Percentiles rank a stretch among this genome's conserved stretches.
Evolutionary conservation across 2,329 filamentous ascomycete species (phyloP).

Genomic region (Xylogone sp.): DNA sequence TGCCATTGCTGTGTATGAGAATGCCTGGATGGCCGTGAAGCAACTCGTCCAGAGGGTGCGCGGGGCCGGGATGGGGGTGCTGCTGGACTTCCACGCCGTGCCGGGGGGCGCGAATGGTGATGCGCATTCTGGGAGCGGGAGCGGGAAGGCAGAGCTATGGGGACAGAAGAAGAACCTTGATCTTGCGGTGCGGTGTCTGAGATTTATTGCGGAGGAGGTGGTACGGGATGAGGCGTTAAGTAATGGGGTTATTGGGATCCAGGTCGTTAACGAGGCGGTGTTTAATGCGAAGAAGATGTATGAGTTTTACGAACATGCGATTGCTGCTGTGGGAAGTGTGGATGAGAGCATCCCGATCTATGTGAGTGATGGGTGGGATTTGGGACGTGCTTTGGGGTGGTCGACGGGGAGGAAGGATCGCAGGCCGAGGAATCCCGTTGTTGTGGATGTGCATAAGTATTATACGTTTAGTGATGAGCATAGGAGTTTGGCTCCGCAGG

Average conservation of each 20-base stretch:
- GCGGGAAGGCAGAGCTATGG: constrained; percentile 49
- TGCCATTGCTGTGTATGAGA: constrained; percentile 42
- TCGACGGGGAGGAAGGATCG: constrained; percentile 28
- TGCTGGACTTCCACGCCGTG: constrained; percentile 56
- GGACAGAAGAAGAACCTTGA: constrained; percentile 36
- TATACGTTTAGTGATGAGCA: constrained; percentile 53
- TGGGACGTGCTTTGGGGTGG: constrained; percentile 42
- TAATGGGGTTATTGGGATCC: constrained; percentile 48
- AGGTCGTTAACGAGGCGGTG: constrained; percentile 53
- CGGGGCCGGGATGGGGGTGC: constrained; percentile 45
- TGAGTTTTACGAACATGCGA: constrained; percentile 50
- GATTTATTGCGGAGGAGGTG: constrained; percentile 47
- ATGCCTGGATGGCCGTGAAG: constrained; percentile 49
- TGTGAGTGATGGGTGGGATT: constrained; percentile 55
- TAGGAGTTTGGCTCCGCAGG: constrained; percentile 44
- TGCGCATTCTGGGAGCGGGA: constrained; percentile 52
- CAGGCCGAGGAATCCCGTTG: constrained; percentile 38
- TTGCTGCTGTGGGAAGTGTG: constrained; percentile 41
- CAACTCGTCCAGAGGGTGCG: constrained; percentile 41
- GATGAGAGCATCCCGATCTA: constrained; percentile 50
- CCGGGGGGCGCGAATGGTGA: constrained; percentile 54
- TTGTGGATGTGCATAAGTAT: constrained; percentile 57
- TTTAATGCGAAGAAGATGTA: constrained; percentile 49
- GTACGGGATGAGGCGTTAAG: constrained; percentile 10
- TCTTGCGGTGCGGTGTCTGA: constrained; percentile 41